These are phyloP conservation scores for Aspergillus sp. DNA, from an alignment of 2,329 filamentous ascomycete genomes.

Conservation along the genomic window DNA sequence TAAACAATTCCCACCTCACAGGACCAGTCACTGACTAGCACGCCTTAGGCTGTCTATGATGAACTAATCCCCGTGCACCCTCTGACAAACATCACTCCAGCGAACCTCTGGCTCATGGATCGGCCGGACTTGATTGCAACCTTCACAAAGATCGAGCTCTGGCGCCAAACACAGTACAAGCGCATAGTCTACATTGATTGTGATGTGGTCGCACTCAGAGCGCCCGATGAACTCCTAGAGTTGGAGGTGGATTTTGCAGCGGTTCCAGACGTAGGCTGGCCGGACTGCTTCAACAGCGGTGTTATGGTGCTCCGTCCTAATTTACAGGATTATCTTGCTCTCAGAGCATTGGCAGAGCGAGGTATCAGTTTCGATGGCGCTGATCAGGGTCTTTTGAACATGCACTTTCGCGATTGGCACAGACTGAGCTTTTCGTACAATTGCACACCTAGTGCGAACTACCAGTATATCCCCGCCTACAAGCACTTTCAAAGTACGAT, in stretches of 20 bases:
- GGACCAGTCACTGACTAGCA: slow-evolving; percentile 25
- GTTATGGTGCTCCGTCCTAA: slow-evolving; percentile 89
- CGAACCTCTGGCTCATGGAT: slow-evolving; percentile 89
- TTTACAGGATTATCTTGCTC: slow-evolving; percentile 81
- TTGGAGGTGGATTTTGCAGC: slow-evolving; percentile 64
- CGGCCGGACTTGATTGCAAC: slow-evolving; percentile 85
- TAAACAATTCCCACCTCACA: not conserved
- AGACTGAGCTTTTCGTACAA: slow-evolving; percentile 95
- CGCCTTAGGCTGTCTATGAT: slow-evolving; percentile 73
- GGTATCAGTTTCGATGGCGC: slow-evolving; percentile 96
- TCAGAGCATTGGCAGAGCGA: slow-evolving; percentile 78
- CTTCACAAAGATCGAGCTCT: slow-evolving; percentile 95
- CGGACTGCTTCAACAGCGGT: slow-evolving; percentile 96
- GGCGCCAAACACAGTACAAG: slow-evolving; percentile 85
- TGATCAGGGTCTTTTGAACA: slow-evolving; percentile 92
- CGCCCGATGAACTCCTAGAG: slow-evolving; percentile 89
- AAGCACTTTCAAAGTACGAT: slow-evolving; percentile 89
- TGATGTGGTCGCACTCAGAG: slow-evolving; percentile 86
- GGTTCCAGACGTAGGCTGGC: slow-evolving; percentile 95
- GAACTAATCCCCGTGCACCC: slow-evolving; percentile 81
- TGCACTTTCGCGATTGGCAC: slow-evolving; percentile 86
- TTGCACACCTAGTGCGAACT: slow-evolving; percentile 92
- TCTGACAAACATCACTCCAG: slow-evolving; percentile 73
- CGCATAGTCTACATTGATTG: slow-evolving; percentile 95
- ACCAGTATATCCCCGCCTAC: slow-evolving; percentile 96